Percentiles rank a stretch among this genome's conserved stretches.
Evolutionary conservation across 768 basidiomycete genomes (phyloP).

Genomic region (Rhizopogon vinicolor): DNA sequence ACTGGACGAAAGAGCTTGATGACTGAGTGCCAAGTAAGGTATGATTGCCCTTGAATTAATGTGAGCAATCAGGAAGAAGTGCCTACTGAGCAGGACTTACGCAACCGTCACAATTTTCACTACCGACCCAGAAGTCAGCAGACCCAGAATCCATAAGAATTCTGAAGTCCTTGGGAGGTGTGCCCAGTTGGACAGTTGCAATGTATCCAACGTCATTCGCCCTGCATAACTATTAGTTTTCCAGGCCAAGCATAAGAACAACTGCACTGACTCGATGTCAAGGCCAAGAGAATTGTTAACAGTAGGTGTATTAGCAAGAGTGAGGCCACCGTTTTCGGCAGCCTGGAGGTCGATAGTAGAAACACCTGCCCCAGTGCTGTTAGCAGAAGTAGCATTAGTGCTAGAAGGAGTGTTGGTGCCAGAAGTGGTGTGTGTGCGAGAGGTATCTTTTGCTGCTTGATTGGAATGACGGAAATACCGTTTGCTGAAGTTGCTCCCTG

Average conservation of each 20-base stretch:
- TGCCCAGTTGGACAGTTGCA: slow-evolving; percentile 61
- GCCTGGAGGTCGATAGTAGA: slow-evolving; percentile 33
- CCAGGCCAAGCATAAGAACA: neutral
- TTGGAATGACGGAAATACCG: slow-evolving; percentile 7
- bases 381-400: slow-evolving; percentile 9
- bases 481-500: slow-evolving; percentile 6
- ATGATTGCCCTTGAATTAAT: slow-evolving; percentile 50
- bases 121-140: slow-evolving; percentile 64
- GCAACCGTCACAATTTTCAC: slow-evolving; percentile 46
- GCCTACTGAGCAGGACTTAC: slow-evolving; percentile 23
- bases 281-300: slow-evolving; percentile 57
- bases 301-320: slow-evolving; percentile 36
- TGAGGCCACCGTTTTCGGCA: slow-evolving; percentile 32
- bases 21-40: slow-evolving; percentile 56
- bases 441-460: slow-evolving; percentile 1
- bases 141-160: slow-evolving; percentile 70
- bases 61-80: slow-evolving; percentile 8
- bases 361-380: slow-evolving; percentile 24
- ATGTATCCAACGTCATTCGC: slow-evolving; percentile 53
- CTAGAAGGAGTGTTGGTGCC: neutral
- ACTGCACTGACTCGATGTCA: slow-evolving; percentile 55
- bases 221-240: slow-evolving; percentile 20
- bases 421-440: too few relatives aligned
- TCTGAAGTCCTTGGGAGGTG: slow-evolving; percentile 50
- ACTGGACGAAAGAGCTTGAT: slow-evolving; percentile 60